Evolutionary conservation across 1,139 yeast species (phyloP).

Genomic region (Martiniozyma asiatica): DNA sequence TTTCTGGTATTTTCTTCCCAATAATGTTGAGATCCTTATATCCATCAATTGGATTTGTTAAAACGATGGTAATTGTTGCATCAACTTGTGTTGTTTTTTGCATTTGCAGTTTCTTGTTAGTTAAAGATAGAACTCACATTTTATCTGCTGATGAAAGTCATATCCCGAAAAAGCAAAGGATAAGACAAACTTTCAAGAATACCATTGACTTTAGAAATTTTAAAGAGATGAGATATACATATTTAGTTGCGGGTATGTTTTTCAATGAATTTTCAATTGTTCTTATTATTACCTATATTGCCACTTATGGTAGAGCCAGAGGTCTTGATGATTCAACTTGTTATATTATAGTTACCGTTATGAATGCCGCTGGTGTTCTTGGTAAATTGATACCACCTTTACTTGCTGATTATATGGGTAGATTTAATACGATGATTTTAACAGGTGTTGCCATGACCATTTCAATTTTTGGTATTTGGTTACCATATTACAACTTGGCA

Average conservation of each 20-base stretch:
- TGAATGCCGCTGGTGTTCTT: slow-evolving; percentile 37
- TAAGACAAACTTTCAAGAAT: slow-evolving; percentile 27
- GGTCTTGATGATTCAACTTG: slow-evolving; percentile 31
- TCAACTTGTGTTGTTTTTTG: slow-evolving; percentile 36
- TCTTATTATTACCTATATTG: slow-evolving; percentile 26
- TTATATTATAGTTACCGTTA: slow-evolving; percentile 33
- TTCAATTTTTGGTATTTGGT: slow-evolving; percentile 32
- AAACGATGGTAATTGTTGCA: slow-evolving; percentile 48
- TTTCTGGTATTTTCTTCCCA: slow-evolving; percentile 55
- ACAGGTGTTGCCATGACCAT: slow-evolving; percentile 20
- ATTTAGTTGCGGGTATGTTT: slow-evolving; percentile 18
- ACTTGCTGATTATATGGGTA: slow-evolving; percentile 36
- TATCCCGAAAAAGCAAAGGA: slow-evolving; percentile 12
- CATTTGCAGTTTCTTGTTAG: slow-evolving; percentile 16
- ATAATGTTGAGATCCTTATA: slow-evolving; percentile 44
- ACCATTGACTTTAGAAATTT: slow-evolving; percentile 33
- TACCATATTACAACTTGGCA: slow-evolving; percentile 27
- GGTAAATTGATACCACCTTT: slow-evolving; percentile 40
- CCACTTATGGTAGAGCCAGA: slow-evolving; percentile 37
- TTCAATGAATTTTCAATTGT: slow-evolving; percentile 19
- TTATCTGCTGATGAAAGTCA: slow-evolving; percentile 11
- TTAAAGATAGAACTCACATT: slow-evolving; percentile 19
- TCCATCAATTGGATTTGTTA: slow-evolving; percentile 37
- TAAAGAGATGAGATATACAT: slow-evolving; percentile 27
- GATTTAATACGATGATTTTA: slow-evolving; percentile 40